Evolutionary conservation across 2,329 filamentous ascomycete species (phyloP).

Genomic region (Colletotrichum musae): DNA sequence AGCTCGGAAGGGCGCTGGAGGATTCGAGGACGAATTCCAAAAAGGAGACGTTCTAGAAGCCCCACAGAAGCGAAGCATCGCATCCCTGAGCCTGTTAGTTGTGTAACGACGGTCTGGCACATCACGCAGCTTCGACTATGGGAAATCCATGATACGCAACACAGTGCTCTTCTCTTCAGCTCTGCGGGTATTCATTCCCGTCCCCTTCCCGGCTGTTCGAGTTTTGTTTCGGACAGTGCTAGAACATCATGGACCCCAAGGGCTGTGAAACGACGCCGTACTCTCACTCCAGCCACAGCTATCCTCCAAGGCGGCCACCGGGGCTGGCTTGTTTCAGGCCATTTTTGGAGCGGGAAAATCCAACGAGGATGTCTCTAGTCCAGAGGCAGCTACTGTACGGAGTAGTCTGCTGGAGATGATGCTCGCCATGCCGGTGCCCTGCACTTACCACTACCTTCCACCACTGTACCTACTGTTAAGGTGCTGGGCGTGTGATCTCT

Average conservation of each 20-base stretch:
- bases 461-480: background rate
- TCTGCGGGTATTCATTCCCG: slow-evolving; percentile 5
- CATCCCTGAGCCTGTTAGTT: slow-evolving; percentile 27
- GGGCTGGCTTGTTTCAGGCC: slow-evolving; percentile 11
- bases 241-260: slow-evolving; percentile 15
- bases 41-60: slow-evolving; percentile 35
- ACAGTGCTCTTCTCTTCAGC: slow-evolving; percentile 1
- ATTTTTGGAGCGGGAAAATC: background rate
- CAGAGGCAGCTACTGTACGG: too few relatives aligned
- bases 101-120: slow-evolving; percentile 31
- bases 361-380: background rate
- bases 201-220: slow-evolving; percentile 27
- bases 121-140: slow-evolving; percentile 16
- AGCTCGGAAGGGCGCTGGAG: background rate
- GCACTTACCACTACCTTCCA: too few relatives aligned
- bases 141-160: slow-evolving; percentile 22
- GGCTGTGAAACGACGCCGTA: slow-evolving; percentile 22
- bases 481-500: background rate
- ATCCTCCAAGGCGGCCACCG: background rate
- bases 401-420: background rate
- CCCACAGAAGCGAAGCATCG: slow-evolving; percentile 26
- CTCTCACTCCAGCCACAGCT: background rate
- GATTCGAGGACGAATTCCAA: slow-evolving; percentile 12
- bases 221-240: slow-evolving; percentile 33
- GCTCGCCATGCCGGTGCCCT: background rate